Percentiles rank a stretch among this genome's conserved stretches.
Conservation (phyloP, 805 yeast species). For the Candida mattraensis region DNA sequence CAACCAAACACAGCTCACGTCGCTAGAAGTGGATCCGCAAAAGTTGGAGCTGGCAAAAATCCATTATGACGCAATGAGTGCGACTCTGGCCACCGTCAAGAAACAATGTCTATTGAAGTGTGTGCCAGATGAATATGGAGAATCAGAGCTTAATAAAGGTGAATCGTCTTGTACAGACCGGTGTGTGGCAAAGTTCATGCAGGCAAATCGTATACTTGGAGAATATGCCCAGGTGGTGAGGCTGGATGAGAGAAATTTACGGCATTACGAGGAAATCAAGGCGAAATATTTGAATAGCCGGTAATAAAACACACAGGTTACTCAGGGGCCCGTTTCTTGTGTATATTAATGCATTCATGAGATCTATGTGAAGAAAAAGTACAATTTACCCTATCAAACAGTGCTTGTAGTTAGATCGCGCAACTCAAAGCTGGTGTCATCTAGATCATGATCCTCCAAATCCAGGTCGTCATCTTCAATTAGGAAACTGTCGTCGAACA, state of each 20-base stretch:
- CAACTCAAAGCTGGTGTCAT: conserved; percentile 17
- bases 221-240: conserved; percentile 44
- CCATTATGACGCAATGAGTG: conserved; percentile 64
- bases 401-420: conserved; percentile 15
- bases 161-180: conserved; percentile 81
- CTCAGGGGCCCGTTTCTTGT: too few relatives aligned
- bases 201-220: conserved; percentile 66
- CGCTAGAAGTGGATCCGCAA: conserved; percentile 56
- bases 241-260: conserved; percentile 43
- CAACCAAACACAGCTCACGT: conserved; percentile 39
- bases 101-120: conserved; percentile 72
- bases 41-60: conserved; percentile 62
- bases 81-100: conserved; percentile 50
- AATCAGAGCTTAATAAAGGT: conserved; percentile 80
- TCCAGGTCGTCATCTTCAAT: conserved; percentile 18
- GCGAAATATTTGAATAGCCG: conserved; percentile 12
- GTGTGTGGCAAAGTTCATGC: conserved; percentile 81
- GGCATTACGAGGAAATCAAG: conserved; percentile 29
- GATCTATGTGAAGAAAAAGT: too few relatives aligned
- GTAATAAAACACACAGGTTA: too few relatives aligned
- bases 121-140: conserved; percentile 82
- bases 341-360: too few relatives aligned
- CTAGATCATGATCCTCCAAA: conserved; percentile 9
- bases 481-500: conserved; percentile 14
- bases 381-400: conserved; percentile 7